Conservation (phyloP, 345 rosid genomes). For the Rhodomyrtus tomentosa region DNA sequence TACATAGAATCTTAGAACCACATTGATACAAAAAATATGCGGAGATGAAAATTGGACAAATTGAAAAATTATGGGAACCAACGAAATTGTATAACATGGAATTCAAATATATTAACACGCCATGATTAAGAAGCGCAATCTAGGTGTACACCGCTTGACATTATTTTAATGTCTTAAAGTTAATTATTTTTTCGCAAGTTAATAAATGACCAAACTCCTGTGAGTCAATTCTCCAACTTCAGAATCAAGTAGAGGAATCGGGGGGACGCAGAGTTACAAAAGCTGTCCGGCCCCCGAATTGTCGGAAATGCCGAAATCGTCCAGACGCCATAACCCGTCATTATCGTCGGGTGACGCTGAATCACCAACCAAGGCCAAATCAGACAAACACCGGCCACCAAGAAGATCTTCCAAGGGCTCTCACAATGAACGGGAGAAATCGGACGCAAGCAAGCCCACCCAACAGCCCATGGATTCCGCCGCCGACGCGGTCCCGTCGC, state of each 20-base stretch:
- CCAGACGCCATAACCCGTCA: conserved; percentile 18
- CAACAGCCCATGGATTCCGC: background rate
- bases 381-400: conserved; percentile 36
- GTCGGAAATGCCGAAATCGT: conserved; percentile 24
- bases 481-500: conserved; percentile 1
- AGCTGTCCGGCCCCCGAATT: conserved; percentile 5
- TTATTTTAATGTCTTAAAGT: background rate
- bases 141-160: background rate
- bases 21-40: background rate
- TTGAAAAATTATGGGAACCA: background rate
- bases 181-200: background rate
- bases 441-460: conserved; percentile 7
- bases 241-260: conserved; percentile 11
- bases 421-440: background rate
- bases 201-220: background rate
- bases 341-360: conserved; percentile 11
- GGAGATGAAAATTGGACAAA: background rate
- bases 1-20: background rate
- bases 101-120: background rate
- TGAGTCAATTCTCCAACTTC: background rate
- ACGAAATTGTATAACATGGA: background rate
- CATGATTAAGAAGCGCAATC: background rate
- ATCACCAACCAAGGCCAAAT: conserved; percentile 25
- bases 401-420: conserved; percentile 33
- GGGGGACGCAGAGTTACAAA: background rate